phyloP scores from a whole-genome alignment of 495 filamentous ascomycete genomes.

The Penicillium soppii region DNA sequence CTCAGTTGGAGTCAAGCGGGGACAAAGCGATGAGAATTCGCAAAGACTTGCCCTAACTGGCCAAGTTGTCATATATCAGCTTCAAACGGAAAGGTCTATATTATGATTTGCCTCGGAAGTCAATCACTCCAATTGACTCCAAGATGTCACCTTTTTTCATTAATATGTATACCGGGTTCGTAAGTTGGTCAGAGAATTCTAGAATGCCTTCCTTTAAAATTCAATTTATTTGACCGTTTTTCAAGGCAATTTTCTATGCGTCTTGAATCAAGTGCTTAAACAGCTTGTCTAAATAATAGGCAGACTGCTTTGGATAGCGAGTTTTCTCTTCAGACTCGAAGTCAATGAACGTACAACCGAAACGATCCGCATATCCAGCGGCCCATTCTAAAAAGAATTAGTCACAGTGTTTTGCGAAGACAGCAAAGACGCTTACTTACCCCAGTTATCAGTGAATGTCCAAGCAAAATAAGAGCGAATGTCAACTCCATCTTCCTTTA shows the following conservation, averaged over 20 bases:
- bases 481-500: constrained; percentile 43
- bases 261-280: constrained; percentile 39
- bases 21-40: constrained; percentile 15
- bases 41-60: constrained; percentile 17
- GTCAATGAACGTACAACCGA: constrained; percentile 44
- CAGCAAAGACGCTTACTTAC: constrained; percentile 9
- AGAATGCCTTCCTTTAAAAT: no score
- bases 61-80: not conserved
- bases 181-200: no score
- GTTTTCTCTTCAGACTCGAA: constrained; percentile 46
- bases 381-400: constrained; percentile 40
- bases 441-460: constrained; percentile 49
- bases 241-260: constrained; percentile 2
- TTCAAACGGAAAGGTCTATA: constrained; percentile 2
- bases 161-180: no score
- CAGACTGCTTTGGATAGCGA: constrained; percentile 45
- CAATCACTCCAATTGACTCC: not conserved
- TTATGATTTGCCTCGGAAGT: not conserved
- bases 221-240: not conserved
- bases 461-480: constrained; percentile 50
- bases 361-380: constrained; percentile 48
- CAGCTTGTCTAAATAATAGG: constrained; percentile 40
- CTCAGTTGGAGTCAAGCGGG: constrained; percentile 26
- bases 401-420: not conserved
- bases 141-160: not conserved